Base-by-base conservation (phyloP, 2,329 filamentous ascomycete species). In the Scortechinia acanthostroma region DNA sequence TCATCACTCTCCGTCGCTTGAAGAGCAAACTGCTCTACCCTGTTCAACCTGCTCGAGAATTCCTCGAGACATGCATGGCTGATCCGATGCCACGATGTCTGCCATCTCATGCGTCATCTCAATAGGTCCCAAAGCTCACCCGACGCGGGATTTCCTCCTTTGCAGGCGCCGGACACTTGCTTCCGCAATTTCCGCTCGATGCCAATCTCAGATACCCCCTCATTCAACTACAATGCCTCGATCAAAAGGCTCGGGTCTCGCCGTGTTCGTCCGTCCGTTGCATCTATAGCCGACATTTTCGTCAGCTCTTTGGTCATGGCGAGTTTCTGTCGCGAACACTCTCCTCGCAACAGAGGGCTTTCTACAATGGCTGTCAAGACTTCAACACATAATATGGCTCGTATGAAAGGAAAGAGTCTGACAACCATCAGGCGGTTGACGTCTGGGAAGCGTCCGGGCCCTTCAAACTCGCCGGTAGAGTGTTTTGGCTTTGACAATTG, bases 41-140 rank as follows among this genome's bases (percentile, higher is more conserved):
- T 40, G 10, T 10, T 10, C 35, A 19, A 40, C 13, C 35, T 10
- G 35, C 17, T 17, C 17, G 6, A 19, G 17, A 6, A 10, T 40
- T 40, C 20, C 17, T 40, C 20, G 17, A 17, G 35, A 40, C 35
- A 40, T 40, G 35, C 35, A 40, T 10, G 35, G 35, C 17, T 40
- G 17, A 40, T 6, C 17, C 17, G 17, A 19, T 40, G 35, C 35
- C 35, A 40, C 35, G 17, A 40, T 40, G 35, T 19, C 35, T 40
- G 35, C 17, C 35, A 17, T 19, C 35, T 40, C 35, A 40, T 40
- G 35, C 35, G 13, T 40, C 35, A 40, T 40, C 35, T 19, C 35
- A 19, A 40, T 40, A 40, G 35, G 17, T 40, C 35, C 17, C 35
- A 10, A 10, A 40, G 35, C 35, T 10, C 35, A 17, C 17, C 35